phyloP scores from a whole-genome alignment of 495 filamentous ascomycete genomes.

The Lentithecium fluviatile region DNA sequence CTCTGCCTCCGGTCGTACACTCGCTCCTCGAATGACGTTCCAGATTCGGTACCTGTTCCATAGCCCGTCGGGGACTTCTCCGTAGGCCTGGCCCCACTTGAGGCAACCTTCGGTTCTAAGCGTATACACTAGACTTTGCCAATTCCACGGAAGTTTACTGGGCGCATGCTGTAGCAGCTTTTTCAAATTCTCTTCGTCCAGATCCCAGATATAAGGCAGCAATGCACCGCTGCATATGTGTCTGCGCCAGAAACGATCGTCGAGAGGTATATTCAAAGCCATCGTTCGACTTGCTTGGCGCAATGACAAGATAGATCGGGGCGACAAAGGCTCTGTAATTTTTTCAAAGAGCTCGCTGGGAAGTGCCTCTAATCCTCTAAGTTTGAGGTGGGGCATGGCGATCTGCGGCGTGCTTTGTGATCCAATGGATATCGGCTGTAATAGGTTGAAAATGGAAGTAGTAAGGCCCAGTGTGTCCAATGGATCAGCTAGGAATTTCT shows the following conservation, averaged over 20 bases:
- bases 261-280: not conserved
- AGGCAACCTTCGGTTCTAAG: not conserved
- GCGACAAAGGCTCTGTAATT: not conserved
- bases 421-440: not conserved
- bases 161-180: not conserved
- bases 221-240: not conserved
- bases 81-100: not conserved
- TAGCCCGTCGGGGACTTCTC: slow-evolving; percentile 3
- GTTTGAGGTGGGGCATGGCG: not conserved
- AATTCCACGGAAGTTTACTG: not conserved
- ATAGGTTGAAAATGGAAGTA: not conserved
- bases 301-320: slow-evolving; percentile 1
- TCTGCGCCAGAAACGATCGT: slow-evolving; percentile 13
- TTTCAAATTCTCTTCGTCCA: not conserved
- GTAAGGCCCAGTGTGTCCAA: not conserved
- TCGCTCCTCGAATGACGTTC: slow-evolving; percentile 6
- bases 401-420: not conserved
- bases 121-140: not conserved
- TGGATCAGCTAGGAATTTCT: slow-evolving; percentile 3
- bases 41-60: slow-evolving; percentile 22
- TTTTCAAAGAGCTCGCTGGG: slow-evolving; percentile 4
- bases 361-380: not conserved
- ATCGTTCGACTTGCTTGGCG: not conserved
- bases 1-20: too few relatives aligned
- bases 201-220: slow-evolving; percentile 7